These are phyloP conservation scores for Conticribra weissflogii DNA, from an alignment of 108 stramenopile species.

Conservation along the genomic window DNA sequence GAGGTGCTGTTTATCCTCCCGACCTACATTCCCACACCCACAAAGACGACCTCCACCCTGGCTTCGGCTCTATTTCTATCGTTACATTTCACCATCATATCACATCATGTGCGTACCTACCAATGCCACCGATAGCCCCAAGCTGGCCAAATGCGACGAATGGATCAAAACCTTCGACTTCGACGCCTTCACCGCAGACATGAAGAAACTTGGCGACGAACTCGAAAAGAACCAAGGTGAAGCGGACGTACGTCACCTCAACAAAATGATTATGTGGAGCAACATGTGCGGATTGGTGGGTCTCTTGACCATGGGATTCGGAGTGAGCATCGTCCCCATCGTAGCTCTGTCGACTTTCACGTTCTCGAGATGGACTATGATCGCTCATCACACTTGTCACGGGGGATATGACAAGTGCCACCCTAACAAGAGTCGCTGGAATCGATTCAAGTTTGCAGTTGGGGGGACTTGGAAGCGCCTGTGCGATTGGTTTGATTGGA, in stretches of 20 bases:
- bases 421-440: slow-evolving; percentile 74
- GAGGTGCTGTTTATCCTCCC: neutral
- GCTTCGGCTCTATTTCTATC: neutral
- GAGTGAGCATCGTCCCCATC: slow-evolving; percentile 56
- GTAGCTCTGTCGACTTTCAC: slow-evolving; percentile 73
- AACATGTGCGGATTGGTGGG: slow-evolving; percentile 81
- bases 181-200: slow-evolving; percentile 79
- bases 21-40: neutral
- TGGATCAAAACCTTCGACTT: slow-evolving; percentile 86
- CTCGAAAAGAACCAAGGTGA: slow-evolving; percentile 77
- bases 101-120: slow-evolving; percentile 38
- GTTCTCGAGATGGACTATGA: slow-evolving; percentile 86
- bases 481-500: slow-evolving; percentile 90
- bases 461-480: slow-evolving; percentile 65
- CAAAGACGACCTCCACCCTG: neutral
- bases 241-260: slow-evolving; percentile 86
- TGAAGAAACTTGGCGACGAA: slow-evolving; percentile 77
- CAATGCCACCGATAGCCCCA: slow-evolving; percentile 16
- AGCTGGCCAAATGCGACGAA: slow-evolving; percentile 59
- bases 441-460: slow-evolving; percentile 81
- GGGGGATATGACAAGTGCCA: slow-evolving; percentile 85
- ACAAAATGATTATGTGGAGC: slow-evolving; percentile 88
- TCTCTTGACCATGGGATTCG: slow-evolving; percentile 58
- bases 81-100: neutral
- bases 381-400: slow-evolving; percentile 90